Evolutionary conservation across 176 grass and related monocot species (phyloP), one percentile per base, ranked within the genome.

Genomic region (Neostapfia colusana): DNA sequence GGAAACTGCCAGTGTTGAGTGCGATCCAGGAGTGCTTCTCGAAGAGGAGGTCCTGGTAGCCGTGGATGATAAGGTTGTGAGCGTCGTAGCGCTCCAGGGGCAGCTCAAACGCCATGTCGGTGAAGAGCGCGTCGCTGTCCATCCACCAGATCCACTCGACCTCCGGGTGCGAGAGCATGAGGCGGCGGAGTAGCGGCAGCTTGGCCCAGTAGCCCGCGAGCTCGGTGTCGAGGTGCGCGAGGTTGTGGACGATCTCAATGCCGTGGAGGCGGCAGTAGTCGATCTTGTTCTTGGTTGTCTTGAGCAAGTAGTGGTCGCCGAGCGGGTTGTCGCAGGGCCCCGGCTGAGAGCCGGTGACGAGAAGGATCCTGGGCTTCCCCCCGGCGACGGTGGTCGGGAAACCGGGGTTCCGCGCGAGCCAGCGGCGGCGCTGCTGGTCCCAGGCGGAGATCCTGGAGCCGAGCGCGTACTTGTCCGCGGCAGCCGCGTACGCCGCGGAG

Each of bases 91-190:
- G 88, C 17, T 27, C 7, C 6, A 97, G 84, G 0, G 88, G 95
- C 50, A 98, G 83, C 79, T 98, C 84, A 51, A 98, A 98, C 7
- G 91, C 86, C 95, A 98, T 98, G 89, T 98, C 91, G 20, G 95
- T 98, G 82, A 97, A 93, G 62, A 97, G 82, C 10, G 91, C 91
- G 66, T 93, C 94, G 68, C 86, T 97, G 85, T 97, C 94, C 91
- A 97, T 88, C 94, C 94, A 97, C 94, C 94, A 97, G 86, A 97
- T 89, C 94, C 94, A 97, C 87, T 96, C 89, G 5, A 92, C 70
- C 77, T 97, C 94, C 27, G 91, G 94, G 80, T 97, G 94, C 23
- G 94, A 88, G 3, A 97, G 82, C 88, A 97, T 91, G 41, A 97
- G 88, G 17, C 67, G 84, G 44, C 94, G 91, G 50, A 97, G 83